Evolutionary conservation across 768 basidiomycete genomes (phyloP).

Genomic region (Tephrocybe sp.): DNA sequence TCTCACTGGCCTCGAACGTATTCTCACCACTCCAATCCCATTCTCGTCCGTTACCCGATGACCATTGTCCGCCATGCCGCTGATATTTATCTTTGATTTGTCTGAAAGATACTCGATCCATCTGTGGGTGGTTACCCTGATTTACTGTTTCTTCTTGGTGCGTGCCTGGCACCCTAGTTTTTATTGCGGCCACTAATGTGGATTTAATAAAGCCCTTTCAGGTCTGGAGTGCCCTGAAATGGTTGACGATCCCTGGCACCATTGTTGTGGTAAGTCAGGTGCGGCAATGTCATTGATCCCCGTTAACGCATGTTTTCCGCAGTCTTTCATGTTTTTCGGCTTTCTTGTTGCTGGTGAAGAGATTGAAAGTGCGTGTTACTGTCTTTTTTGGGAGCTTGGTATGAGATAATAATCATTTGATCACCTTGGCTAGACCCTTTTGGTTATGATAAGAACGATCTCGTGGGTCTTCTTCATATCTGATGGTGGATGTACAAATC

Average conservation of each 20-base stretch:
- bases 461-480: slow-evolving; percentile 38
- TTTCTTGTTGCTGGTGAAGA: slow-evolving; percentile 75
- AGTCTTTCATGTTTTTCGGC: slow-evolving; percentile 73
- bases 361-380: slow-evolving; percentile 60
- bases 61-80: neutral
- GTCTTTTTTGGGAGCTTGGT: slow-evolving; percentile 2
- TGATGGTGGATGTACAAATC: neutral
- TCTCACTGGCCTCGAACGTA: slow-evolving; percentile 69
- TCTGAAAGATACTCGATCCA: slow-evolving; percentile 61
- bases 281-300: slow-evolving; percentile 14
- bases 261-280: slow-evolving; percentile 38
- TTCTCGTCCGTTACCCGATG: slow-evolving; percentile 53
- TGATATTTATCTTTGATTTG: slow-evolving; percentile 1
- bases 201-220: slow-evolving; percentile 55
- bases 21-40: slow-evolving; percentile 75
- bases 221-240: slow-evolving; percentile 51
- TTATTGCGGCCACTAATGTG: neutral
- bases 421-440: slow-evolving; percentile 37
- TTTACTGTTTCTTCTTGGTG: slow-evolving; percentile 65
- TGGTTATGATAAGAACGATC: slow-evolving; percentile 73
- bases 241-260: slow-evolving; percentile 68
- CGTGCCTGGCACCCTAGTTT: slow-evolving; percentile 12
- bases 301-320: neutral
- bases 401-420: neutral
- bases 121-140: slow-evolving; percentile 61